Evolutionary conservation across 2,329 filamentous ascomycete species (phyloP).

Genomic region (Pseudofabraea citricarpa): DNA sequence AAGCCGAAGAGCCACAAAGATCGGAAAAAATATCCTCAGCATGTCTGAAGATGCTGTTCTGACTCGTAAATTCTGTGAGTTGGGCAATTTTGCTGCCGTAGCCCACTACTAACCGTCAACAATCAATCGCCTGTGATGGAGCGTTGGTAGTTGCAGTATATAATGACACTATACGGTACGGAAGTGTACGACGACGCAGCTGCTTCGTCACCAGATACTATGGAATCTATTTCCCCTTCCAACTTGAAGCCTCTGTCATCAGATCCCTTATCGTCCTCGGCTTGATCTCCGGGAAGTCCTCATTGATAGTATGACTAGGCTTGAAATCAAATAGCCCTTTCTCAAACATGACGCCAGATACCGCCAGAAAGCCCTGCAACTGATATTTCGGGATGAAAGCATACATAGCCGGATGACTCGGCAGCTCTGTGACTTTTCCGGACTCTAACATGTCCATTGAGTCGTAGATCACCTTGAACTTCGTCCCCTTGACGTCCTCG

Average conservation of each 20-base stretch:
- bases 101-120: too few relatives aligned
- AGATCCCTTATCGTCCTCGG: constrained; percentile 12
- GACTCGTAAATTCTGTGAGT: too few relatives aligned
- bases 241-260: constrained; percentile 1
- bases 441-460: constrained; percentile 17
- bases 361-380: constrained; percentile 16
- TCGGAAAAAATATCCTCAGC: too few relatives aligned
- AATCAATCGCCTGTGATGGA: too few relatives aligned
- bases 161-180: too few relatives aligned
- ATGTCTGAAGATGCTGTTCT: too few relatives aligned
- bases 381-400: constrained; percentile 18
- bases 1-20: too few relatives aligned
- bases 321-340: constrained; percentile 12
- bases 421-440: constrained; percentile 16
- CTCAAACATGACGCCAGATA: constrained; percentile 14
- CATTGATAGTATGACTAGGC: constrained; percentile 12
- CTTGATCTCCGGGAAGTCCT: constrained; percentile 18
- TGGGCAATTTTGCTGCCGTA: too few relatives aligned
- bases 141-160: too few relatives aligned
- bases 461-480: constrained; percentile 23
- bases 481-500: constrained; percentile 11
- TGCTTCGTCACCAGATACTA: too few relatives aligned
- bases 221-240: too few relatives aligned
- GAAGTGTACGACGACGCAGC: too few relatives aligned
- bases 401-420: constrained; percentile 18